Conservation (phyloP, 129 eudicot species). For the carrot (Daucus carota) region DH1_v3.0 NC_030389.2:31123501-31124000, state of each 20-base stretch:
- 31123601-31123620: slow-evolving; percentile 85
- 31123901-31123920: no score
- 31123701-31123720: slow-evolving; percentile 94
- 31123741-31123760: slow-evolving; percentile 83
- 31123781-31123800: slow-evolving; percentile 22
- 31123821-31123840: neutral
- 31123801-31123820: neutral
- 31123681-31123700: slow-evolving; percentile 95
- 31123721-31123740: slow-evolving; percentile 83
- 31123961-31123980: neutral
- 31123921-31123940: no score
- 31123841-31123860: neutral
- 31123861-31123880: no score
- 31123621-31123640: slow-evolving; percentile 85
- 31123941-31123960: neutral
- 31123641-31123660: slow-evolving; percentile 92
- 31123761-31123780: slow-evolving; percentile 87
- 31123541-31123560: neutral
- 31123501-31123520: slow-evolving; percentile 6
- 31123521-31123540: no score
- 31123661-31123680: slow-evolving; percentile 80
- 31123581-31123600: slow-evolving; percentile 37
- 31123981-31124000: neutral
- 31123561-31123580: slow-evolving; percentile 8
- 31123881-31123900: no score